Conservation (phyloP, 208 protist species). For the Crithidia acanthocephali region DNA sequence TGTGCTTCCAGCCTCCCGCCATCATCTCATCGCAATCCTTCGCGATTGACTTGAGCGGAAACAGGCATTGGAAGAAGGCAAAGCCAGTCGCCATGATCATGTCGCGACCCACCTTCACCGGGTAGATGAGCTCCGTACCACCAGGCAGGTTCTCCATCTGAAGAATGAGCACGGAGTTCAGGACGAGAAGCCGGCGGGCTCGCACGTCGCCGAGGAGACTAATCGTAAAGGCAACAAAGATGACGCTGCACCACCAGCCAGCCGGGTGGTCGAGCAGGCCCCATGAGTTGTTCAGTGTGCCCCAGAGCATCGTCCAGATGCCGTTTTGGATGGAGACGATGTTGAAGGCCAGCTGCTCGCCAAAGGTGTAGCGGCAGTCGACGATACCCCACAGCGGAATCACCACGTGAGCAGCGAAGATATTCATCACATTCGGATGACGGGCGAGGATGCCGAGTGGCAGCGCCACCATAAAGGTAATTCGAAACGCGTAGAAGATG, state of each 20-base stretch:
- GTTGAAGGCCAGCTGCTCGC: slow-evolving; percentile 48
- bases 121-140: slow-evolving; percentile 33
- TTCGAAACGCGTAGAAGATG: slow-evolving; percentile 56
- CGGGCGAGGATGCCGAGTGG: slow-evolving; percentile 47
- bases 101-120: slow-evolving; percentile 51
- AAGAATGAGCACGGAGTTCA: slow-evolving; percentile 59
- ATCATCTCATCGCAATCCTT: slow-evolving; percentile 43
- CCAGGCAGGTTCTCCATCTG: slow-evolving; percentile 49
- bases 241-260: slow-evolving; percentile 65
- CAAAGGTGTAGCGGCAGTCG: slow-evolving; percentile 48
- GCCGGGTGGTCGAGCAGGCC: slow-evolving; percentile 30
- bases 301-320: slow-evolving; percentile 44
- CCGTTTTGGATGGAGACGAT: slow-evolving; percentile 33
- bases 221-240: slow-evolving; percentile 42
- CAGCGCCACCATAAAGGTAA: slow-evolving; percentile 51
- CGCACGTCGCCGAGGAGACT: slow-evolving; percentile 60
- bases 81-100: slow-evolving; percentile 46
- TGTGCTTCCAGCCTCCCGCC: slow-evolving; percentile 35
- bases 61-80: slow-evolving; percentile 46
- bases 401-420: slow-evolving; percentile 44
- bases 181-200: slow-evolving; percentile 45
- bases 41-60: slow-evolving; percentile 43
- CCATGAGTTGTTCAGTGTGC: slow-evolving; percentile 43
- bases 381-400: slow-evolving; percentile 47
- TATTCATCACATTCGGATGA: slow-evolving; percentile 26